Evolutionary conservation across 495 filamentous ascomycete genomes (phyloP).

Genomic region (Xylaria cubensis): DNA sequence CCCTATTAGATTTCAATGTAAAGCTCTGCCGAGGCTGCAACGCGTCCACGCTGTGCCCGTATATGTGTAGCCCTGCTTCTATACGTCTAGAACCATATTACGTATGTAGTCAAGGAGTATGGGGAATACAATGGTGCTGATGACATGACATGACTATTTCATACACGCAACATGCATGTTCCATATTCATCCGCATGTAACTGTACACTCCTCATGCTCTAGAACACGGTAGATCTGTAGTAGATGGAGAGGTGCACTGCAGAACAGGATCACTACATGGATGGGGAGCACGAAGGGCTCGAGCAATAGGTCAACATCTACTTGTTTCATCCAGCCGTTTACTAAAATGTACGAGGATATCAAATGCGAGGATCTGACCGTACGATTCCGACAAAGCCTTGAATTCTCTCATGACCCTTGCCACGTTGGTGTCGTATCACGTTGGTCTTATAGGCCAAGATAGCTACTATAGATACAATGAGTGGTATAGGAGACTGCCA

Average conservation of each 20-base stretch:
- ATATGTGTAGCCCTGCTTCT: not conserved
- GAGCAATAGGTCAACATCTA: not conserved
- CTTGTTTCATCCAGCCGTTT: not conserved
- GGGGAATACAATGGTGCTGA: not conserved
- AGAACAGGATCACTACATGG: not conserved
- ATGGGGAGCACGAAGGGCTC: not conserved
- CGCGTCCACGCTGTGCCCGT: not conserved
- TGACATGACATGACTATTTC: not conserved
- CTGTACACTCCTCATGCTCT: not conserved
- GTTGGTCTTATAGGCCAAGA: not conserved
- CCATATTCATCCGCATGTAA: slow-evolving; percentile 1
- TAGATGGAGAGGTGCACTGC: not conserved
- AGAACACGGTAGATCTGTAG: not conserved
- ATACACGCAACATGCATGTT: not conserved
- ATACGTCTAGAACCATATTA: not conserved
- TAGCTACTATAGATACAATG: not conserved
- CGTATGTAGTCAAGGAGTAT: not conserved
- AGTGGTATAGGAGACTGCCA: not conserved
- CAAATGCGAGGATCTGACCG: not conserved
- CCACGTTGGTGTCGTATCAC: slow-evolving; percentile 5
- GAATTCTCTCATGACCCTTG: not conserved
- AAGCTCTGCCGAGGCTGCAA: slow-evolving; percentile 4
- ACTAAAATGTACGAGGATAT: not conserved
- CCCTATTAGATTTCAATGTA: not conserved
- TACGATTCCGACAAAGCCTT: not conserved